A percentile compares a stretch with the other conserved stretches of the same genome.
phyloP scores from a whole-genome alignment of 1,139 yeast species.

The Hyphopichia fennica region DNA sequence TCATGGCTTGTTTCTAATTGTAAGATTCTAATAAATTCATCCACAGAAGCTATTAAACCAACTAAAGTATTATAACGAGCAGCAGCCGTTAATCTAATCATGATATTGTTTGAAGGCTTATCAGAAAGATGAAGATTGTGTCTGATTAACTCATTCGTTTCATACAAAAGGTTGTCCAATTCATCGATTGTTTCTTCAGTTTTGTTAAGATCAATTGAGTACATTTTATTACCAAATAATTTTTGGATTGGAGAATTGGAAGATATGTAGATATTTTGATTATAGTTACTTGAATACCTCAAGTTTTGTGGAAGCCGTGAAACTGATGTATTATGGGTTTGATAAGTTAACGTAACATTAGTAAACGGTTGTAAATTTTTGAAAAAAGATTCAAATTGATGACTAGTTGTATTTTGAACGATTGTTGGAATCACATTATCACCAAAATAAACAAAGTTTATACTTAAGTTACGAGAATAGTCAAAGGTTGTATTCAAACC shows the following conservation, averaged over 20 bases:
- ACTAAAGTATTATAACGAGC: conserved; percentile 2
- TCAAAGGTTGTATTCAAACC: conserved; percentile 3
- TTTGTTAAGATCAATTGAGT: not conserved
- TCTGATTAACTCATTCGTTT: not conserved
- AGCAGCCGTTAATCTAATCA: not conserved
- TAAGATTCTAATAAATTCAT: not conserved
- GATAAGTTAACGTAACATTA: not conserved
- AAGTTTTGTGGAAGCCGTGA: not conserved
- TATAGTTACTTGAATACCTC: not conserved
- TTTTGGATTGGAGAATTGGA: not conserved
- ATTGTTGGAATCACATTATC: not conserved
- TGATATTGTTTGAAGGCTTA: conserved; percentile 1
- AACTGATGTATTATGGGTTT: not conserved
- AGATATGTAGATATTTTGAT: not conserved
- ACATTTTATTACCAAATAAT: not conserved
- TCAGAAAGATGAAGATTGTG: not conserved
- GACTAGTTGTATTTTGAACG: not conserved
- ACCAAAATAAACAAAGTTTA: conserved; percentile 1
- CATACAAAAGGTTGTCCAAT: not conserved
- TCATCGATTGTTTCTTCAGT: not conserved
- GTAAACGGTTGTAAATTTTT: not conserved
- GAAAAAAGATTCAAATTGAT: not conserved
- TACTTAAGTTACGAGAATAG: not conserved
- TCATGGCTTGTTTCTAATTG: not conserved
- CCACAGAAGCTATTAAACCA: not conserved